Evolutionary conservation across 2,329 filamentous ascomycete species (phyloP).

Genomic region (Colletotrichum sublineola): DNA sequence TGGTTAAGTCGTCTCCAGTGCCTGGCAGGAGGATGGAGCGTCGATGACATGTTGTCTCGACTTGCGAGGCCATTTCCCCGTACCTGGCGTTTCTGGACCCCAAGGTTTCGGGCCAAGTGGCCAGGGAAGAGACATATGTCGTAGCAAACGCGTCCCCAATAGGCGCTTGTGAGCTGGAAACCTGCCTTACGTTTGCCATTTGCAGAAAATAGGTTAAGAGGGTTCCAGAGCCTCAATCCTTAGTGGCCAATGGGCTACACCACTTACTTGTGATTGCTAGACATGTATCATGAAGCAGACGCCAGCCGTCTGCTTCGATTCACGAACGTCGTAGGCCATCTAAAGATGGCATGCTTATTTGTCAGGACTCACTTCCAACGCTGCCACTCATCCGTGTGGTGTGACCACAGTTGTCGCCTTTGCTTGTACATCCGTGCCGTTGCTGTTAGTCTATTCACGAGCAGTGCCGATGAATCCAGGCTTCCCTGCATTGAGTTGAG

Average conservation of each 20-base stretch:
- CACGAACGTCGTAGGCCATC: not conserved
- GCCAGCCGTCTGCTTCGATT: not conserved
- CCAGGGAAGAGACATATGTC: slow-evolving; percentile 36
- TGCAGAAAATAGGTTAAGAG: not conserved
- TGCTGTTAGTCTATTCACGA: slow-evolving; percentile 33
- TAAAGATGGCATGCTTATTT: slow-evolving; percentile 33
- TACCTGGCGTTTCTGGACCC: slow-evolving; percentile 35
- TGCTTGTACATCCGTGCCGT: slow-evolving; percentile 32
- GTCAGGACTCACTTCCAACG: slow-evolving; percentile 25
- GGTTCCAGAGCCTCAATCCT: slow-evolving; percentile 12
- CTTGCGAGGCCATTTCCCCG: slow-evolving; percentile 34
- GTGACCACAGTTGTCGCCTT: slow-evolving; percentile 12
- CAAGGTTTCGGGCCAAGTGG: slow-evolving; percentile 33
- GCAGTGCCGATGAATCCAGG: slow-evolving; percentile 10
- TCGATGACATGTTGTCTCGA: slow-evolving; percentile 38
- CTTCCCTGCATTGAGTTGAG: slow-evolving; percentile 39
- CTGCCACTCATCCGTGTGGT: not conserved
- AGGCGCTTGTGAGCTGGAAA: slow-evolving; percentile 18
- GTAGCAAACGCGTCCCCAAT: slow-evolving; percentile 26
- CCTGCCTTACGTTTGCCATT: slow-evolving; percentile 8
- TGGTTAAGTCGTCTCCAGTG: slow-evolving; percentile 12
- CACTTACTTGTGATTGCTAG: slow-evolving; percentile 41
- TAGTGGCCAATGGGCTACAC: slow-evolving; percentile 4
- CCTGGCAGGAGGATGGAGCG: slow-evolving; percentile 18
- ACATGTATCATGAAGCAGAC: slow-evolving; percentile 19